Evolutionary conservation across 306 rosid species (phyloP).

Genomic region (Adenanthera pavonina): DNA sequence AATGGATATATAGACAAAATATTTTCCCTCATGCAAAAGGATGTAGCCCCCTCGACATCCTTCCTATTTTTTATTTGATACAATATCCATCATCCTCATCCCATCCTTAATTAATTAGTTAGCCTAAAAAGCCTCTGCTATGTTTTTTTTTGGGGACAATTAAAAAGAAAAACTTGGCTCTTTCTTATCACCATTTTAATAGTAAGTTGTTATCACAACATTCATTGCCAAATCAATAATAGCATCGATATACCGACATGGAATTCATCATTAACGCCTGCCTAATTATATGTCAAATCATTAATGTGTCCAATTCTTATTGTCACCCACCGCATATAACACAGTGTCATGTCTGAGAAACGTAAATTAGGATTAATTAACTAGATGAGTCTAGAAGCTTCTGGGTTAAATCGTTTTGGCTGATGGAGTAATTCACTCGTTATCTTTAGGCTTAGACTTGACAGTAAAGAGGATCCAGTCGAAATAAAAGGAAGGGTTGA

Average conservation of each 20-base stretch:
- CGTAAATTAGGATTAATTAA: background rate
- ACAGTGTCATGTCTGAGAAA: conserved; percentile 13
- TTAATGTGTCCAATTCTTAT: conserved; percentile 40
- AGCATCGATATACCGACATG: background rate
- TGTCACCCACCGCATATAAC: conserved; percentile 13
- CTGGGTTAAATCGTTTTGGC: conserved; percentile 11
- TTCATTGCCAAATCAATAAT: conserved; percentile 8
- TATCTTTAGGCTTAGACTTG: conserved; percentile 17
- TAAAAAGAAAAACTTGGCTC: no score
- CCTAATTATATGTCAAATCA: conserved; percentile 41
- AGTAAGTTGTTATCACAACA: background rate
- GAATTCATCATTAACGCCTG: conserved; percentile 12
- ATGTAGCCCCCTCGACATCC: background rate
- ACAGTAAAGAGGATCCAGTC: background rate
- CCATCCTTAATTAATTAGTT: background rate
- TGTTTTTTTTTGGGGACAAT: no score
- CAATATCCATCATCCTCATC: background rate
- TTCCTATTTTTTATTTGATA: no score
- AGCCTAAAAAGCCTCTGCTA: no score
- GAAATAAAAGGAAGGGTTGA: conserved; percentile 21
- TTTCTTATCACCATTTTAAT: conserved; percentile 46
- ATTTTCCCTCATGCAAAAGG: background rate
- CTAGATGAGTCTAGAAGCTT: conserved; percentile 15
- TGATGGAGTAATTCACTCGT: background rate
- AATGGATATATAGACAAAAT: background rate